A percentile compares a stretch with the other conserved stretches of the same genome.
Conservation (phyloP, 75 land plant species). For the Picea glauca region DNA sequence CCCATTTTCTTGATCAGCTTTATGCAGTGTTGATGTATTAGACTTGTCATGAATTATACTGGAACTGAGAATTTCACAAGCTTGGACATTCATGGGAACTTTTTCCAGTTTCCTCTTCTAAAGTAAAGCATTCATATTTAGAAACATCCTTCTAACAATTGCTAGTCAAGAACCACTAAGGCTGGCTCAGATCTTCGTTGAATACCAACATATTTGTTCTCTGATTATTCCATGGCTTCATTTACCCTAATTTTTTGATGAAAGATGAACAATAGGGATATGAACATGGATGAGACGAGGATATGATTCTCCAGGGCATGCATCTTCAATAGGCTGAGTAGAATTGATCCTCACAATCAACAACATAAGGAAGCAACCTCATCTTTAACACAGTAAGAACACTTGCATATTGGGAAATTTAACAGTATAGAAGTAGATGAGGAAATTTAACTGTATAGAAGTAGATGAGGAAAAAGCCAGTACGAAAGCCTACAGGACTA, state of each 20-base stretch:
- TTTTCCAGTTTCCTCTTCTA: too few relatives aligned
- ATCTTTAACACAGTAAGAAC: background rate
- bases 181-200: slow-evolving; percentile 39
- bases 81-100: background rate
- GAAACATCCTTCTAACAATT: too few relatives aligned
- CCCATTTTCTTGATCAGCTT: background rate
- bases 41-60: background rate
- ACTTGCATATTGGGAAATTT: too few relatives aligned
- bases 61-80: background rate
- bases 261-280: slow-evolving; percentile 19
- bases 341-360: slow-evolving; percentile 50
- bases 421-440: too few relatives aligned
- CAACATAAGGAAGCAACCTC: slow-evolving; percentile 74
- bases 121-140: too few relatives aligned
- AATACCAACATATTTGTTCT: slow-evolving; percentile 7
- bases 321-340: slow-evolving; percentile 14
- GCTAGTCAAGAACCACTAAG: slow-evolving; percentile 75
- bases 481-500: too few relatives aligned
- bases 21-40: background rate
- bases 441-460: too few relatives aligned
- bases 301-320: slow-evolving; percentile 10
- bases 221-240: slow-evolving; percentile 8
- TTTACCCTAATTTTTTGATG: slow-evolving; percentile 4
- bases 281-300: slow-evolving; percentile 10
- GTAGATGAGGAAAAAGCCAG: too few relatives aligned